A percentile compares a stretch with the other conserved stretches of the same genome.
These are phyloP conservation scores for Saccharomycopsis amapae DNA, from an alignment of 805 yeast species.

Conservation along the genomic window DNA sequence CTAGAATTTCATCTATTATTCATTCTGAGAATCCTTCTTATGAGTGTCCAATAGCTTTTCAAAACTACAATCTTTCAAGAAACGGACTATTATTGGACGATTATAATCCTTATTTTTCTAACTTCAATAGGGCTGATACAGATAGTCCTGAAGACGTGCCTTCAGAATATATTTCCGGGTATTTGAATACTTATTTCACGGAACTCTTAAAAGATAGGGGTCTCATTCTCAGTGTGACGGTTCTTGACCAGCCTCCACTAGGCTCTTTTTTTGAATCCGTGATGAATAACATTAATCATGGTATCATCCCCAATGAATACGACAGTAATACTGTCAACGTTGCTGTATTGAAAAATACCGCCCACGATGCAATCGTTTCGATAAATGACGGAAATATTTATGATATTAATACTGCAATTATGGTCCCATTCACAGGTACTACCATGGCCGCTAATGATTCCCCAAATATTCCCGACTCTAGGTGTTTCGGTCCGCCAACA, in stretches of 20 bases:
- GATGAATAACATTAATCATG: background rate
- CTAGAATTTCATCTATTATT: slow-evolving; percentile 12
- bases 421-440: no score
- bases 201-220: slow-evolving; percentile 1
- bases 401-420: no score
- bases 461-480: no score
- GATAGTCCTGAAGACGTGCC: no score
- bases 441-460: no score
- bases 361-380: no score
- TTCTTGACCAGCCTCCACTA: background rate
- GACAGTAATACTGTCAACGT: no score
- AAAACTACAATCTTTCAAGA: background rate
- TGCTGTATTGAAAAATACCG: no score
- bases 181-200: background rate
- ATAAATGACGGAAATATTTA: no score
- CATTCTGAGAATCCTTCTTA: slow-evolving; percentile 1
- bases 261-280: background rate
- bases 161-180: background rate
- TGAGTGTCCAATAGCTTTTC: background rate
- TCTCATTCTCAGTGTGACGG: slow-evolving; percentile 1
- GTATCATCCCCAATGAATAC: background rate
- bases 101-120: slow-evolving; percentile 11
- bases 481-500: no score
- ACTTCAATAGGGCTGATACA: no score
- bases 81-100: slow-evolving; percentile 11